Percentiles rank a stretch among this genome's conserved stretches.
phyloP scores from a whole-genome alignment of 192 early-diverging fungal species.

The Coemansia sp. region DNA sequence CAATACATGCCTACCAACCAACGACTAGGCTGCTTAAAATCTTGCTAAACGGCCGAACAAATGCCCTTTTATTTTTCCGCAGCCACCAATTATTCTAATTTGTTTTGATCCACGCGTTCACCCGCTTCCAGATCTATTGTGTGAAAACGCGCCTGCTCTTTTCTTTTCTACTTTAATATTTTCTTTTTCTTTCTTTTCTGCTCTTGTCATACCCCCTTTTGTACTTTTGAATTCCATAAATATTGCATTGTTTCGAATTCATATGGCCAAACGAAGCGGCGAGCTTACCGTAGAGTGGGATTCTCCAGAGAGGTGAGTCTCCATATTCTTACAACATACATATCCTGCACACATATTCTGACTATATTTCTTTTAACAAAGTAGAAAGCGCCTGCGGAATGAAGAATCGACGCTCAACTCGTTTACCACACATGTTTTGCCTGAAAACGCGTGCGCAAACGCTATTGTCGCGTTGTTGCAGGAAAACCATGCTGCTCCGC shows the following conservation, averaged over 20 bases:
- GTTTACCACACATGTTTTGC: constrained; percentile 16
- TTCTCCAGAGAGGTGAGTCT: constrained; percentile 21
- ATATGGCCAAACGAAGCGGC: background rate
- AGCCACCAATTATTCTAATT: background rate
- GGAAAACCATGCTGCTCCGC: constrained; percentile 6
- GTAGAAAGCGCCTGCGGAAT: constrained; percentile 50
- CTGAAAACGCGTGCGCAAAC: constrained; percentile 20
- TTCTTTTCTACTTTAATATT: background rate
- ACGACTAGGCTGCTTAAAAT: no score
- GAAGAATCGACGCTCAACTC: constrained; percentile 4
- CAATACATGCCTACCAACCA: no score
- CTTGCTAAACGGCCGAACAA: no score
- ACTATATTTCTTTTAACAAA: background rate
- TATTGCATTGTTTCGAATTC: background rate
- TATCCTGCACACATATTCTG: background rate
- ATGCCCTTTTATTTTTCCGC: background rate
- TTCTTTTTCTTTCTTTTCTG: background rate
- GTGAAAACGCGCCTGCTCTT: background rate
- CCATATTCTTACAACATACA: no score
- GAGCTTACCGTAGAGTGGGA: background rate
- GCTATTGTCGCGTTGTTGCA: constrained; percentile 17
- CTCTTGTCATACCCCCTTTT: background rate
- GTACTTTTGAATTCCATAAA: background rate
- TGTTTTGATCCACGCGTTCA: background rate
- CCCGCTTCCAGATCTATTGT: no score